A percentile compares a stretch with the other conserved stretches of the same genome.
Conservation (phyloP, 331 rosid genomes). For the Rosa hybrid region DNA sequence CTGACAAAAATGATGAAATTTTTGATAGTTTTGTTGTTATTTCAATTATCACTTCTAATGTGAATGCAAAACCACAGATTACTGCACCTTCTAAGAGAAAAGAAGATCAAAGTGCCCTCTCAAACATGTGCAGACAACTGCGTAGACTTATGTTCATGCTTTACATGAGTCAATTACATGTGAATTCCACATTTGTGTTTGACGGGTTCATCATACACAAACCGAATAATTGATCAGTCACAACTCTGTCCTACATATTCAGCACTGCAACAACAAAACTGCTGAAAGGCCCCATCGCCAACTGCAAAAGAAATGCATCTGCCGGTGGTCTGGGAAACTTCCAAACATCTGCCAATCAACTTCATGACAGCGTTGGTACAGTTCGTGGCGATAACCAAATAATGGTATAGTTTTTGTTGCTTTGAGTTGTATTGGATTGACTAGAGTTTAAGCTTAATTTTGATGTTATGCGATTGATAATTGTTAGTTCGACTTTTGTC, state of each 20-base stretch:
- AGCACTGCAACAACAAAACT: not conserved
- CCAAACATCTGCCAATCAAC: not conserved
- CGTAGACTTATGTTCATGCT: not conserved
- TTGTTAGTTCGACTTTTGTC: too few species aligned
- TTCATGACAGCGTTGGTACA: not conserved
- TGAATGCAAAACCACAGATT: too few species aligned
- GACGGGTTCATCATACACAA: not conserved
- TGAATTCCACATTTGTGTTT: not conserved
- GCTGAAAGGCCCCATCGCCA: not conserved
- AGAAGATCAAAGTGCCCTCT: not conserved
- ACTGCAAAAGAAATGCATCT: not conserved
- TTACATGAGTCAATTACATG: not conserved
- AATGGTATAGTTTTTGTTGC: not conserved
- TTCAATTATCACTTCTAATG: too few species aligned
- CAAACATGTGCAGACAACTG: not conserved
- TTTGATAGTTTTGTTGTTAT: too few species aligned
- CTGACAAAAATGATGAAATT: too few species aligned
- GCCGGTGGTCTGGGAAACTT: slow-evolving; percentile 6
- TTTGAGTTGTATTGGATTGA: too few species aligned
- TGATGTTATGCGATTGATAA: too few species aligned
- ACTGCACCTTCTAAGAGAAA: too few species aligned
- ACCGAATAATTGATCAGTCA: not conserved
- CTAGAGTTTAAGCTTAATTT: not conserved
- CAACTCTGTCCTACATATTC: not conserved
- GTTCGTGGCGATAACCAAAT: not conserved